These are phyloP conservation scores for Closterium sp. DNA, from an alignment of 139 green algal species.

Conservation along the genomic window DNA sequence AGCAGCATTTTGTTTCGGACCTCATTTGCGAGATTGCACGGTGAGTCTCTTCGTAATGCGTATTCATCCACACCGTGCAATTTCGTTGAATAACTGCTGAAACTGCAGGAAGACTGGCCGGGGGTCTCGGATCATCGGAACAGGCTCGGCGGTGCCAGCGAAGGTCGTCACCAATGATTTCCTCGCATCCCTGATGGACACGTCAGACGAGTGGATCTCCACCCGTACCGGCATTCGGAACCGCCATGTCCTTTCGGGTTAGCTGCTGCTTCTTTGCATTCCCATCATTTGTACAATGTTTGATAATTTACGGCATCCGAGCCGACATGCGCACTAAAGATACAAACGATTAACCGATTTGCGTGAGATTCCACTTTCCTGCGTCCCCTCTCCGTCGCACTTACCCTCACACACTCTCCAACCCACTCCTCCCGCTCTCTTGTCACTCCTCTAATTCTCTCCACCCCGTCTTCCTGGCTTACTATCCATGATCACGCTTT, in stretches of 20 bases:
- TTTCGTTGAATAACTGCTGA: neutral
- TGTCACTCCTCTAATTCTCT: neutral
- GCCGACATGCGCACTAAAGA: neutral
- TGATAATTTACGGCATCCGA: no score
- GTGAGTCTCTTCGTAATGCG: neutral
- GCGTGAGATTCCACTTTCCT: neutral
- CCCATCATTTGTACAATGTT: neutral
- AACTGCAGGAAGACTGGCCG: conserved; percentile 20
- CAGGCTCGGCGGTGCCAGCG: conserved; percentile 76
- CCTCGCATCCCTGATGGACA: conserved; percentile 88
- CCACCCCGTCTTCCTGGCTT: neutral
- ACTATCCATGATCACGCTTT: neutral
- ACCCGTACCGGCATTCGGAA: conserved; percentile 79
- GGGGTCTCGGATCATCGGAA: conserved; percentile 64
- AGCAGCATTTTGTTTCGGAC: neutral
- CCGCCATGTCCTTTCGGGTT: conserved; percentile 25
- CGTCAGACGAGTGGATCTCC: conserved; percentile 96
- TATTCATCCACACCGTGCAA: neutral
- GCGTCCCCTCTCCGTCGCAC: neutral
- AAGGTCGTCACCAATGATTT: conserved; percentile 86
- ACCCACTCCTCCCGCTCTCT: neutral
- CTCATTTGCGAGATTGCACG: no score
- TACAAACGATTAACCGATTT: neutral
- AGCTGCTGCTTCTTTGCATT: neutral
- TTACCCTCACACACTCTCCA: neutral